Evolutionary conservation across 441 rosid species (phyloP), one percentile per base, ranked within the genome.

Genomic region (Isatis lusitanica): DNA sequence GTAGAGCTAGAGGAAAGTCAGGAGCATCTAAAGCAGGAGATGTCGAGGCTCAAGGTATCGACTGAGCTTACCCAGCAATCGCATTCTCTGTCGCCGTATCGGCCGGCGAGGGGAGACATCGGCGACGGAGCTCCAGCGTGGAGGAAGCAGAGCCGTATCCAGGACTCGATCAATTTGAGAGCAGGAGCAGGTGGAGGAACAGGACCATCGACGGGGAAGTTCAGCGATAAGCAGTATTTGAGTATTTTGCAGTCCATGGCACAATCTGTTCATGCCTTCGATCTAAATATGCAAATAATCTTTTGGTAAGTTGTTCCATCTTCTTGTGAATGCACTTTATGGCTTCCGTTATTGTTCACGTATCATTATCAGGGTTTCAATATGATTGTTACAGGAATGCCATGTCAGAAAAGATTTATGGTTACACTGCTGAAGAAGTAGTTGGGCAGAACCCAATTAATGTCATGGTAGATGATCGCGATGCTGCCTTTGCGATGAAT

Each of bases 241-340:
- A 93, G 86, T 73, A 90, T 91, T 61, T 83, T 93, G 79, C 91
- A 93, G 84, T 86, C 91, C 31, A 83, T 93, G 90, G 97, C 91
- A 53, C 98, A 93, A 63, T 73, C 94, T 56, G 93, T 93, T 77
- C 94, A 93, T 78, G 89, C 83, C 68, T 78, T 81, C 53, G 94
- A 87, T 79, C 76, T 79, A 4, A 47, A 69, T n/a, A 83, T 82
- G 52, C 87, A 85, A 48, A 76, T 93, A 17, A 84, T 91, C 74
- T 91, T 89, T 70, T 93, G 98, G 98, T 93, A 72, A 88, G 85
- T 71, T 17, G n/a, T 31, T 77, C 31, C 26, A 21, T 9, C 38
- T 43, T 15, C 28, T 43, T 15, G 50, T 10, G 58, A 52, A 24
- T 10, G 9, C 3, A 18, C 5, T 47, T 47, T 46, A 46, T 46